These are phyloP conservation scores for Clitopilus passeckerianus DNA, from an alignment of 768 basidiomycete genomes.

Conservation along the genomic window DNA sequence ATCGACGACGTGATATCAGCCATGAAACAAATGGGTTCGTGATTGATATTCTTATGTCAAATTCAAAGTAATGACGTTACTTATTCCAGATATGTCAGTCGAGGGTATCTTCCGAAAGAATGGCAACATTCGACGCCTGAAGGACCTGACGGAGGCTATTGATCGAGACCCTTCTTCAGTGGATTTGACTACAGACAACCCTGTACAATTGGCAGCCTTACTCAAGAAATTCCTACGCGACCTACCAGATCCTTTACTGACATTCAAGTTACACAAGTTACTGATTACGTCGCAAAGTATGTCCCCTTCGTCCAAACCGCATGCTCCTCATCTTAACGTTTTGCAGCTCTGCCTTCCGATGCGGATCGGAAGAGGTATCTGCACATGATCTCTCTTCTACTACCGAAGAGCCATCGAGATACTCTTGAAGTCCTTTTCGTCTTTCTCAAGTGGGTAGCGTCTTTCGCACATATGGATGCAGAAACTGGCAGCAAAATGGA, in stretches of 20 bases:
- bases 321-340: constrained; percentile 4
- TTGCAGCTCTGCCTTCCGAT: constrained; percentile 64
- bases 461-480: constrained; percentile 96
- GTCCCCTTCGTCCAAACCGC: constrained; percentile 22
- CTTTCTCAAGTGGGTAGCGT: constrained; percentile 99
- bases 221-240: constrained; percentile 97
- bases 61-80: neutral
- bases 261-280: constrained; percentile 87
- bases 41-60: neutral
- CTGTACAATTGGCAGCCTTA: constrained; percentile 93
- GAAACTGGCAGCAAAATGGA: constrained; percentile 99
- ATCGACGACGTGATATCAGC: constrained; percentile 98
- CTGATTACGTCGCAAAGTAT: constrained; percentile 85
- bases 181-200: constrained; percentile 90
- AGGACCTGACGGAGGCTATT: constrained; percentile 86
- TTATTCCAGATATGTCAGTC: constrained; percentile 88
- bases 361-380: constrained; percentile 79
- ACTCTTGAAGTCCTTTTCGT: constrained; percentile 98
- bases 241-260: constrained; percentile 93
- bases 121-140: constrained; percentile 91
- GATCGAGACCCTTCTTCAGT: constrained; percentile 93
- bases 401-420: constrained; percentile 93
- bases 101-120: constrained; percentile 99
- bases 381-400: constrained; percentile 78
- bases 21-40: constrained; percentile 97